Evolutionary conservation across 1,284 basidiomycete species (phyloP).

Genomic region (Moniliophthora roreri): DNA sequence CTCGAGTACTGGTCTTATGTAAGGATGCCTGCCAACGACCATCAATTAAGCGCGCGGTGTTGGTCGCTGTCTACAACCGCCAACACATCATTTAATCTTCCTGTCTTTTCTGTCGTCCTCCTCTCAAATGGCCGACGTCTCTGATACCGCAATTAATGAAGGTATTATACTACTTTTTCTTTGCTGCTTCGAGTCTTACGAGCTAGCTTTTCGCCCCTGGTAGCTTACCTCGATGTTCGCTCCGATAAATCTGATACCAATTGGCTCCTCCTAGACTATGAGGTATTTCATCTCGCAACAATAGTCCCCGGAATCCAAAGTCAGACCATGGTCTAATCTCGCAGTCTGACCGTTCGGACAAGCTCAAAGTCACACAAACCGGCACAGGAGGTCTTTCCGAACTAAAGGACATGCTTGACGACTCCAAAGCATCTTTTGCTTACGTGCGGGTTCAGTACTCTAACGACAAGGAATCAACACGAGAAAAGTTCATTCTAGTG

Average conservation of each 20-base stretch:
- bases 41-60: background rate
- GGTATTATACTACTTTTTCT: constrained; percentile 44
- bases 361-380: constrained; percentile 72
- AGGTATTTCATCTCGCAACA: constrained; percentile 45
- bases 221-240: constrained; percentile 87
- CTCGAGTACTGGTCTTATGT: background rate
- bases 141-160: constrained; percentile 74
- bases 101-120: constrained; percentile 21
- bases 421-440: constrained; percentile 76
- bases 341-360: constrained; percentile 82
- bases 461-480: constrained; percentile 83
- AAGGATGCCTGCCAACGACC: background rate
- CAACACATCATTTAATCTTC: constrained; percentile 12
- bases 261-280: constrained; percentile 87
- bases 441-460: constrained; percentile 83
- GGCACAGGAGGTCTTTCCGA: constrained; percentile 80
- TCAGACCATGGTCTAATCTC: constrained; percentile 14
- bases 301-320: constrained; percentile 14
- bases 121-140: constrained; percentile 76
- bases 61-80: background rate
- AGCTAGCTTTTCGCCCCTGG: constrained; percentile 17
- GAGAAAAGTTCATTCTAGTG: constrained; percentile 90
- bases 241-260: constrained; percentile 80
- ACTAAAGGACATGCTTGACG: constrained; percentile 72
- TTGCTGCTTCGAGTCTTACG: constrained; percentile 6